Percentiles rank a stretch among this genome's conserved stretches.
Evolutionary conservation across 1,284 basidiomycete genomes (phyloP).

Genomic region (Polyporus tsugae): DNA sequence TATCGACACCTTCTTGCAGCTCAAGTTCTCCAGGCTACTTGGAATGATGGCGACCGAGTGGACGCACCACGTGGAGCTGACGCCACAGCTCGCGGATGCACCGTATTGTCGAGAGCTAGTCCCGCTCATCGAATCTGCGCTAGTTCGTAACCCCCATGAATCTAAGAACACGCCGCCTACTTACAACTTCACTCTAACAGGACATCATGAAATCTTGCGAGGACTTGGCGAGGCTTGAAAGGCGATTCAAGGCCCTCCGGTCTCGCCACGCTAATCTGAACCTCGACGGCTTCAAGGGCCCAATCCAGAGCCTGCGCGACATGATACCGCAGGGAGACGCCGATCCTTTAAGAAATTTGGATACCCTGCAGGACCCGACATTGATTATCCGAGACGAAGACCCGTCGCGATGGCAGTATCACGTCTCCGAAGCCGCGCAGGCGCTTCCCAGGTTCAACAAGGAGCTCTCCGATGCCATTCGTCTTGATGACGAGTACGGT

Average conservation of each 20-base stretch:
- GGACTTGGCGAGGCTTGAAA: constrained; percentile 23
- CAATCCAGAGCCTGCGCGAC: constrained; percentile 28
- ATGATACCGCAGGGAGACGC: constrained; percentile 25
- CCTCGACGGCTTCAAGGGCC: constrained; percentile 13
- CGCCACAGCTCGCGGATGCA: constrained; percentile 26
- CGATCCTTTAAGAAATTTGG: neutral
- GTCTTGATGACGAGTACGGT: constrained; percentile 18
- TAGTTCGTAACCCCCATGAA: constrained; percentile 14
- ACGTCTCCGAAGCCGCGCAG: constrained; percentile 19
- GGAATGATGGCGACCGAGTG: constrained; percentile 32
- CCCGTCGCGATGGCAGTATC: constrained; percentile 20
- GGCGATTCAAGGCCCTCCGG: constrained; percentile 13
- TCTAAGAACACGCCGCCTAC: neutral
- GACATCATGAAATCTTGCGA: constrained; percentile 35
- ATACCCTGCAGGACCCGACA: constrained; percentile 22
- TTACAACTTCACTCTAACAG: constrained; percentile 12
- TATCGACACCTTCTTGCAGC: constrained; percentile 31
- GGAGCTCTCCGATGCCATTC: constrained; percentile 24
- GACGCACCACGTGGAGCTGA: constrained; percentile 22
- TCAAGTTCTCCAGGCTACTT: constrained; percentile 27
- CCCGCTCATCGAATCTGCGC: constrained; percentile 32
- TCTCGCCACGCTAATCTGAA: neutral
- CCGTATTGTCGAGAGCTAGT: constrained; percentile 21
- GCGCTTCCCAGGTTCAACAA: constrained; percentile 27
- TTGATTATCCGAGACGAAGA: constrained; percentile 26